Evolutionary conservation across 345 rosid genomes (phyloP), one percentile per base, ranked within the genome.

Genomic region (Dimocarpus longan): DNA sequence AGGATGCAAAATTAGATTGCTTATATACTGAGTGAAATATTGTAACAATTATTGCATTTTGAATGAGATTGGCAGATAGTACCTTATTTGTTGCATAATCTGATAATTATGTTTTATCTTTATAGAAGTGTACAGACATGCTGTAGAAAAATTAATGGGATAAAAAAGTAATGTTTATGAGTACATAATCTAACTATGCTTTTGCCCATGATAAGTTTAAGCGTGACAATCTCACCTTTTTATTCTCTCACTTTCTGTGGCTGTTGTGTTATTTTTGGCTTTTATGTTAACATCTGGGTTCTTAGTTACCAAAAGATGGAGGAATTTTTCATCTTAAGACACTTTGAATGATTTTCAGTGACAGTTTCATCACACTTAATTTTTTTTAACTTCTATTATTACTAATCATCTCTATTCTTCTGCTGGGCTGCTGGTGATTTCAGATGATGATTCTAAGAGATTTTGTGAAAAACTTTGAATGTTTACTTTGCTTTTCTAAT

Each of bases 231-330:
- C 66, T 48, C 16, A 15, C 60, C 39, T 6, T 32, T 67, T 66
- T 64, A 66, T 76, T 67, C n/a, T 64, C 19, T 74, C 15, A 39
- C 18, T 16, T 22, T 8, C 39, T 11, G 32, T 37, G 40, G 28
- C 19, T 48, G 42, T 62, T 70, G 16, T 65, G 46, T 44, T 24
- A 54, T 19, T 5, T 63, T 39, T 48, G n/a, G 48, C 59, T 37
- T 52, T 67, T 26, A n/a, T 76, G 64, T 54, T 52, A 52, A 19
- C 37, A 15, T 66, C 24, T 4, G 37, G 70, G 78, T 54, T 67
- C 22, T 50, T 54, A 32, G 19, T 39, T 39, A 22, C 5, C 10
- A 52, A 13, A 67, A 52, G 26, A 44, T 22, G 73, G 57, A 21
- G 39, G 26, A 40, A 42, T 32, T 65, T 1, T 26, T 21, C 11